Evolutionary conservation across 2,329 filamentous ascomycete genomes (phyloP).

Genomic region (Pseudogymnoascus sp.): DNA sequence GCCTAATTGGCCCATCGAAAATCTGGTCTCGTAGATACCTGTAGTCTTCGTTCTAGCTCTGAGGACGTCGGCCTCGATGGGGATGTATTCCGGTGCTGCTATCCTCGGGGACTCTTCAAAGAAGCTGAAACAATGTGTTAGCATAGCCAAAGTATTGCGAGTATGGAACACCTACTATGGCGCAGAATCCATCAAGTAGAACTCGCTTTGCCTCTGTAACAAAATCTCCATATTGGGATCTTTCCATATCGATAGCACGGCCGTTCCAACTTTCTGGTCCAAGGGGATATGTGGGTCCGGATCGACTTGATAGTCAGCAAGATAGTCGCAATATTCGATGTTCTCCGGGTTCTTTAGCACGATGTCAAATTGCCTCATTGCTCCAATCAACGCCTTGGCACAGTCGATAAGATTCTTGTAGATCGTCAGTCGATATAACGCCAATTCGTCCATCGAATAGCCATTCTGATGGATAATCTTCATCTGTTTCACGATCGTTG

Average conservation of each 20-base stretch:
- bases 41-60: constrained; percentile 96
- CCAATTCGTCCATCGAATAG: constrained; percentile 88
- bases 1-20: constrained; percentile 96
- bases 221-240: constrained; percentile 76
- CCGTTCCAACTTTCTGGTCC: constrained; percentile 70
- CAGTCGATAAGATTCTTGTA: constrained; percentile 98
- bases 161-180: constrained; percentile 62
- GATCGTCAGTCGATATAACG: constrained; percentile 88
- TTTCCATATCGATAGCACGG: constrained; percentile 81
- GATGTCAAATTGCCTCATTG: constrained; percentile 87
- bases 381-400: constrained; percentile 83
- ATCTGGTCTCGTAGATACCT: constrained; percentile 97
- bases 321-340: constrained; percentile 65
- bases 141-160: background rate
- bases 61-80: constrained; percentile 88
- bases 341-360: constrained; percentile 66
- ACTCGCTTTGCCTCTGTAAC: constrained; percentile 92
- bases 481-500: constrained; percentile 99
- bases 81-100: constrained; percentile 75
- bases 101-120: constrained; percentile 90
- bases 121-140: constrained; percentile 57
- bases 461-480: constrained; percentile 99
- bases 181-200: constrained; percentile 98
- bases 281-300: constrained; percentile 81
- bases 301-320: constrained; percentile 83